phyloP scores from a whole-genome alignment of 2,329 filamentous ascomycete species.

The Ophiosphaerella narmari region DNA sequence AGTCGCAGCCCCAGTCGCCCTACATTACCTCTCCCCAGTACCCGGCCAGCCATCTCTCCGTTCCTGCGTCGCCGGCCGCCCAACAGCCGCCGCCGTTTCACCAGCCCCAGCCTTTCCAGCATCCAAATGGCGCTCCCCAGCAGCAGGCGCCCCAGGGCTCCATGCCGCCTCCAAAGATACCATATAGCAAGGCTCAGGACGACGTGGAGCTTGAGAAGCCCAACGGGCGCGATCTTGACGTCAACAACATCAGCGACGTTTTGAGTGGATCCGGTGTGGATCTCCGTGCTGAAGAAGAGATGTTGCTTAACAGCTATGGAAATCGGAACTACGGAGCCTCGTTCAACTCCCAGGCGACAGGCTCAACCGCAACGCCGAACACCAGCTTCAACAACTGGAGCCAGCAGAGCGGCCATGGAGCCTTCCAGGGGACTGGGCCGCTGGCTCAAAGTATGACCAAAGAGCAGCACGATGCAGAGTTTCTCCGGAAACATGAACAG shows the following conservation, averaged over 20 bases:
- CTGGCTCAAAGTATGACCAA: constrained; percentile 64
- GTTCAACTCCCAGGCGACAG: constrained; percentile 46
- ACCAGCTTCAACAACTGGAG: constrained; percentile 53
- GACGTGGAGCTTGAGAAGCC: constrained; percentile 54
- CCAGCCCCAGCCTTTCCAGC: constrained; percentile 56
- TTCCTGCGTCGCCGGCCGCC: constrained; percentile 38
- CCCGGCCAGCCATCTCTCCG: constrained; percentile 30
- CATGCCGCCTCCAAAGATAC: constrained; percentile 68
- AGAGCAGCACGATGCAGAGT: constrained; percentile 67
- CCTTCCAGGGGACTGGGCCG: constrained; percentile 46
- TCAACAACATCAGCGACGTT: constrained; percentile 82
- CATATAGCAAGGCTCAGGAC: constrained; percentile 53
- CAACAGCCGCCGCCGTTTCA: constrained; percentile 49
- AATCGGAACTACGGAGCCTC: constrained; percentile 54
- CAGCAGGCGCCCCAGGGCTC: constrained; percentile 38
- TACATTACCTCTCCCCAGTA: constrained; percentile 43
- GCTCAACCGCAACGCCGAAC: constrained; percentile 45
- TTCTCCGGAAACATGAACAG: constrained; percentile 68
- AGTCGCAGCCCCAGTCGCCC: constrained; percentile 29
- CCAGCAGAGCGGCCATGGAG: constrained; percentile 45
- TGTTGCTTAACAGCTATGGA: constrained; percentile 70
- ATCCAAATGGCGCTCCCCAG: constrained; percentile 27
- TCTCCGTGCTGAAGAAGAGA: constrained; percentile 83
- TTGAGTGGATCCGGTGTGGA: constrained; percentile 85
- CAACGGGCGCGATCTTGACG: constrained; percentile 61